Base-by-base conservation (phyloP, 331 rosid species). In the Malus hybrid region DNA sequence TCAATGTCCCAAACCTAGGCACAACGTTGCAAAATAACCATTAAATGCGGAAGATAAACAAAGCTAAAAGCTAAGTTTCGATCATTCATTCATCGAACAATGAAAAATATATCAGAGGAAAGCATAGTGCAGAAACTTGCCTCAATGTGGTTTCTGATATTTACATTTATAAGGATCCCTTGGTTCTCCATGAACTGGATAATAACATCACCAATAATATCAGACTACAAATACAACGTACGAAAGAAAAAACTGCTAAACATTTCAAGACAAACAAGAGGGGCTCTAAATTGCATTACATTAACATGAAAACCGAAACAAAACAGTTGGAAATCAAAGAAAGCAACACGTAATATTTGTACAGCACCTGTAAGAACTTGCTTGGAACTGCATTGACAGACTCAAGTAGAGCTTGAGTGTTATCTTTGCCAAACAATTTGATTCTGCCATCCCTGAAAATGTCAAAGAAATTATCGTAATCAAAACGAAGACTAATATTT, bases 361-460 rank as follows among this genome's bases (percentile, higher is more conserved):
- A 68, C 64, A 71, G 61, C 73, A 94, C 96, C 96, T 85, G 89
- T 57, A 94, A 76, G 68, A 94, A 94, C 82, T 90, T 92, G 96
- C 91, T 84, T 30, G 91, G 91, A 26, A 75, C 79, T 61, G 85
- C 79, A 70, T 90, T 88, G 26, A 74, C 75, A 46, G 97, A 88
- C 68, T 88, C 92, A 64, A 91, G 97, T 55, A 92, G 80, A 63
- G 79, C 87, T 75, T 94, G 97, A 57, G 93, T 75, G 77, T 91
- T 94, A 76, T 86, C 87, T 77, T 78, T 86, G 34, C 97, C 97
- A 80, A 84, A 90, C 62, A 94, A 85, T 76, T 94, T 94, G 61
- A 90, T 87, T 24, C 89, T 81, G 44, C 97, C 99, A 87, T 94
- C 93, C 73, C 99, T 91, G 82, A 63, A 15, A 58, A 9, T 16